phyloP scores from a whole-genome alignment of 306 rosid genomes.

The Abrus precatorius region DNA sequence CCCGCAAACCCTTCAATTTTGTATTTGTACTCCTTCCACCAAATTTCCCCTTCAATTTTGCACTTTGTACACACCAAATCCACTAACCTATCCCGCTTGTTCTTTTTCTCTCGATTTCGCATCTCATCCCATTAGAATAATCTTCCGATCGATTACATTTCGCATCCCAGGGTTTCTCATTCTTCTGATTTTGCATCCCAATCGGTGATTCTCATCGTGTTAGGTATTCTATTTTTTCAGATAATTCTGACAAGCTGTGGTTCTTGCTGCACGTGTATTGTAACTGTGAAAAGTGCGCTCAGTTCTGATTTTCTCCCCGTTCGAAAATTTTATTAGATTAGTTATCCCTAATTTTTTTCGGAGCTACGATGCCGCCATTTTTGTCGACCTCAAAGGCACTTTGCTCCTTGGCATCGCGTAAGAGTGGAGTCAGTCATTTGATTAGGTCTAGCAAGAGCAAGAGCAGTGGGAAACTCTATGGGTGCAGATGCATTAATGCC shows the following conservation, averaged over 20 bases:
- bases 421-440: conserved; percentile 52
- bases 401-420: conserved; percentile 60
- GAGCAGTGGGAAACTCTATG: conserved; percentile 36
- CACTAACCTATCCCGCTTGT: not conserved
- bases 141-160: not conserved
- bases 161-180: conserved; percentile 45
- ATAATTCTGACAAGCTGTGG: not conserved
- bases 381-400: conserved; percentile 68
- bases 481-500: conserved; percentile 54
- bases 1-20: not conserved
- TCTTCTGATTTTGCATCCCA: conserved; percentile 7
- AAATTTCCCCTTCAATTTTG: not conserved
- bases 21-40: not conserved
- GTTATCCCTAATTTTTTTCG: conserved; percentile 21
- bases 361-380: conserved; percentile 72
- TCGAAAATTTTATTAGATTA: conserved; percentile 39
- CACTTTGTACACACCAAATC: not conserved
- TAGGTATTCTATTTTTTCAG: not conserved
- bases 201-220: not conserved
- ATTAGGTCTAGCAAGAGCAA: conserved; percentile 49
- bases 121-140: not conserved
- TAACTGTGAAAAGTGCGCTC: not conserved
- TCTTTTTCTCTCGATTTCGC: not conserved
- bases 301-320: conserved; percentile 29
- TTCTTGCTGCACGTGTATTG: not conserved